These are phyloP conservation scores for Boletus reticulatus DNA, from an alignment of 768 basidiomycete species.

Conservation along the genomic window DNA sequence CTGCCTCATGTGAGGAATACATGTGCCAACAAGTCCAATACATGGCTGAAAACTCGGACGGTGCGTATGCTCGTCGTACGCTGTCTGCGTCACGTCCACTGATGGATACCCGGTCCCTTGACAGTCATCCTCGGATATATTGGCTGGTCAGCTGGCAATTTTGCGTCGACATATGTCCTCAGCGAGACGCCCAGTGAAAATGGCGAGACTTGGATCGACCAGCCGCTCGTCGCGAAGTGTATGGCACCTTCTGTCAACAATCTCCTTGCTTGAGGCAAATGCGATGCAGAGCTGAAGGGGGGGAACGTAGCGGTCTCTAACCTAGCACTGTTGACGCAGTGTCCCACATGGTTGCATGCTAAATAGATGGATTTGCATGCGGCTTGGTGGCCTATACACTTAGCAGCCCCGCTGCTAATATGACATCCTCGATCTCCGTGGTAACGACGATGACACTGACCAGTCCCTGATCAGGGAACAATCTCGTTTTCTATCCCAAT, in stretches of 20 bases:
- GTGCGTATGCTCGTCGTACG: neutral
- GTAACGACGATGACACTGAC: no score
- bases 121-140: conserved; percentile 11
- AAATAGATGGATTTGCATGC: no score
- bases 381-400: no score
- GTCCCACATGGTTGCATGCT: no score
- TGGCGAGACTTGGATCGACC: conserved; percentile 3
- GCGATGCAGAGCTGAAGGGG: no score
- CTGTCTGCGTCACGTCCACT: neutral
- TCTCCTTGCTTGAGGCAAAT: neutral
- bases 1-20: conserved; percentile 41
- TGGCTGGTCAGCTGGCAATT: conserved; percentile 12
- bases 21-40: conserved; percentile 7
- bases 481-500: no score
- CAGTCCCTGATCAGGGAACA: no score
- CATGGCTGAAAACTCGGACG: conserved; percentile 12
- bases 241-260: conserved; percentile 11
- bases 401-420: no score
- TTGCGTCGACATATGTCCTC: conserved; percentile 3
- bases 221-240: conserved; percentile 3
- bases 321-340: no score
- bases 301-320: no score
- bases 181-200: conserved; percentile 6
- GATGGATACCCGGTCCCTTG: neutral
- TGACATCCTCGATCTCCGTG: no score